Evolutionary conservation across 768 basidiomycete genomes (phyloP), one percentile per base, ranked within the genome.

Genomic region (Leccinum sublutescens): DNA sequence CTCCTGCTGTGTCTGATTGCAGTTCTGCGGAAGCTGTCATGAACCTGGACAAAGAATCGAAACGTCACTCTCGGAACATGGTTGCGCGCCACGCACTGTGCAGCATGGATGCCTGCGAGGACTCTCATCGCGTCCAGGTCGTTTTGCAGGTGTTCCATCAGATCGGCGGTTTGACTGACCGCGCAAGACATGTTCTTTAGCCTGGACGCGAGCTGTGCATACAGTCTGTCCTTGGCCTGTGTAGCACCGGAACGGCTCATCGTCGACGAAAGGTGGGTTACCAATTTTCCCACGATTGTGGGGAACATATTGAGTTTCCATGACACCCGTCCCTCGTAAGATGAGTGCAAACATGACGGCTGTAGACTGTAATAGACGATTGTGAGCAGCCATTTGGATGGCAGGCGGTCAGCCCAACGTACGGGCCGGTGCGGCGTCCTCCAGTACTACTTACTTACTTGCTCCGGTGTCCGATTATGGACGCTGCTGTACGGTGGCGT

Each of bases 171-270:
- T 64, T 85, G 87, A 25, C 80, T 78, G 52, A 93, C 80, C 0
- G 87, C 85, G 19, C 83, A 75, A 52, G 86, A 84, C 73, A 93
- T 85, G 52, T 86, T 78, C 29, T 82, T 82, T 3, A 95, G 72
- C 50, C 84, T 87, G 51, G 82, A 78, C 4, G 90, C 82, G 3
- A 95, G 82, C 68, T 93, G 90, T 40, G 82, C 79, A 67, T 94
- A 94, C 23, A 93, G 85, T 56, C 90, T 76, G 64, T 92, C 86
- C 74, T 94, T 95, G 36, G 88, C 83, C 62, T 88, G 88, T 0
- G 86, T 87, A 4, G 88, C 88, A 66, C 80, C 85, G 4, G 67
- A 51, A n/a, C 68, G 64, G 25, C 59, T 69, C 62, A 66, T 69
- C 43, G 58, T 59, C 15, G 36, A 23, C 40, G 4, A 40, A 40